phyloP scores from a whole-genome alignment of 768 basidiomycete species.

The Phylloporus sp. region DNA sequence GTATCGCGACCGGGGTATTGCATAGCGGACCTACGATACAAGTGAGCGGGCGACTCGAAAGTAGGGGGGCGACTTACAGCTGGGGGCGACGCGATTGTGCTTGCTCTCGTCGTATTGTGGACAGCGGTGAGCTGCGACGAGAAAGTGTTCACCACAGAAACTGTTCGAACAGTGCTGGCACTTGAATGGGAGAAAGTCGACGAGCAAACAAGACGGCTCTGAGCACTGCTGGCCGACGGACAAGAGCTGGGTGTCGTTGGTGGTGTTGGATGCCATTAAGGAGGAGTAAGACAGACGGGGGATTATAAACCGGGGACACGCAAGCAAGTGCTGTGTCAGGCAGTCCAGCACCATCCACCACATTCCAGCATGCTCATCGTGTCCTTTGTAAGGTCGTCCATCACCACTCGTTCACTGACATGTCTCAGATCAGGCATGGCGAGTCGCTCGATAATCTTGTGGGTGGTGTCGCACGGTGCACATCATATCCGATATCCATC shows the following conservation, averaged over 20 bases:
- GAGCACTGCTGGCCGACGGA: constrained; percentile 71
- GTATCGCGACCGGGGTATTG: constrained; percentile 67
- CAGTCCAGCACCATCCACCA: neutral
- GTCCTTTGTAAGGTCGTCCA: constrained; percentile 24
- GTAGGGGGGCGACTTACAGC: constrained; percentile 45
- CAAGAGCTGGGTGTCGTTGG: constrained; percentile 53
- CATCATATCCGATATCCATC: neutral
- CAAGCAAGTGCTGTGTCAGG: constrained; percentile 9
- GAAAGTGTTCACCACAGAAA: constrained; percentile 81
- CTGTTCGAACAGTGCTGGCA: constrained; percentile 71
- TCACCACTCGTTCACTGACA: neutral
- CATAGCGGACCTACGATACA: constrained; percentile 64
- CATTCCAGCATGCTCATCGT: constrained; percentile 18
- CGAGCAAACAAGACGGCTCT: constrained; percentile 56
- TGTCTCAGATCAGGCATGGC: constrained; percentile 62
- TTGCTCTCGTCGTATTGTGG: constrained; percentile 66
- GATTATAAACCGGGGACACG: constrained; percentile 22
- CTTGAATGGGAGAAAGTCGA: constrained; percentile 85
- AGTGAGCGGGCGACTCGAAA: constrained; percentile 1
- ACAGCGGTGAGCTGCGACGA: constrained; percentile 63
- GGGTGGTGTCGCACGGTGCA: constrained; percentile 14
- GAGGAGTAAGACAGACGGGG: neutral
- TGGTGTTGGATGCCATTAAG: constrained; percentile 9
- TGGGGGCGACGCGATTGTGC: constrained; percentile 72
- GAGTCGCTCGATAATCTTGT: constrained; percentile 78